Conservation (phyloP, 2,329 filamentous ascomycete genomes). For the Macrophomina phaseolina region DNA sequence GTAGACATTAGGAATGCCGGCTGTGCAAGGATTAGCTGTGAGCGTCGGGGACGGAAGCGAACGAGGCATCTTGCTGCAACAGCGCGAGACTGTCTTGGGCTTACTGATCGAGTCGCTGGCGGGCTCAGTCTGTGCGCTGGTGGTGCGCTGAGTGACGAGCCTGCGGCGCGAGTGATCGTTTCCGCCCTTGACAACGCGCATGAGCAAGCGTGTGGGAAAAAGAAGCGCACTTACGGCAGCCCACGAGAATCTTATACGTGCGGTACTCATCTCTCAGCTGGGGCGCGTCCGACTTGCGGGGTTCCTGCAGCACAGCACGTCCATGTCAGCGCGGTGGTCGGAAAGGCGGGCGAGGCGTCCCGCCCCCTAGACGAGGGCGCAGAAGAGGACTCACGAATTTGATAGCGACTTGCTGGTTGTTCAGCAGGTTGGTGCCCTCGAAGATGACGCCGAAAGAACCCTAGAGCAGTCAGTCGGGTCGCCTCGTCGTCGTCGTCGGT, state of each 20-base stretch:
- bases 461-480: conserved; percentile 35
- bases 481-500: not conserved
- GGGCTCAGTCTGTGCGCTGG: conserved; percentile 23
- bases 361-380: conserved; percentile 19
- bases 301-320: conserved; percentile 69
- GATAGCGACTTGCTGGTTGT: conserved; percentile 99
- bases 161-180: conserved; percentile 21
- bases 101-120: conserved; percentile 20
- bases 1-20: conserved; percentile 98
- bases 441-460: conserved; percentile 99
- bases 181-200: conserved; percentile 26
- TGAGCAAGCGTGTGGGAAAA: conserved; percentile 31
- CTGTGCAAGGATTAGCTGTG: conserved; percentile 58
- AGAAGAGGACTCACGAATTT: conserved; percentile 79
- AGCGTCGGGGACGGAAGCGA: not conserved
- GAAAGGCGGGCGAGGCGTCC: conserved; percentile 3
- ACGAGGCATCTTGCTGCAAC: conserved; percentile 13
- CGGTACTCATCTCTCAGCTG: conserved; percentile 98
- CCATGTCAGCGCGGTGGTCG: conserved; percentile 9
- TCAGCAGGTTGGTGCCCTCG: conserved; percentile 96
- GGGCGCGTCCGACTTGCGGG: conserved; percentile 96
- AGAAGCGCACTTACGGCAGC: conserved; percentile 80
- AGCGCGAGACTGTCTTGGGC: conserved; percentile 20
- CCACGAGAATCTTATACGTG: conserved; percentile 99
- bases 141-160: conserved; percentile 23